phyloP scores from a whole-genome alignment of 2,329 filamentous ascomycete species.

The Fusarium sacchari region DNA sequence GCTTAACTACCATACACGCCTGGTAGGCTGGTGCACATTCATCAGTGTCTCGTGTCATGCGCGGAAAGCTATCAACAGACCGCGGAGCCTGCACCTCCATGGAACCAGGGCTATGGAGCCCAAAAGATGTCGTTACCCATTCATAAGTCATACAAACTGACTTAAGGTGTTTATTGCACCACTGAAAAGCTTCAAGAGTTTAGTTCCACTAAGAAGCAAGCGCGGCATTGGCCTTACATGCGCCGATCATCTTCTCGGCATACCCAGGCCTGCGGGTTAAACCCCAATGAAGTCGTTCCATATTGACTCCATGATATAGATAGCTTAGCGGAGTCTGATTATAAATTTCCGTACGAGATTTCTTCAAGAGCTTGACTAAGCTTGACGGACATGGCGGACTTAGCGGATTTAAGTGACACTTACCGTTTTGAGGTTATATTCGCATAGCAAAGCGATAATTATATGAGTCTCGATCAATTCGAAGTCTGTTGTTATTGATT shows the following conservation, averaged over 20 bases:
- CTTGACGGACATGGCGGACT: neutral
- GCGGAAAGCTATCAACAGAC: neutral
- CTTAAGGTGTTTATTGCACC: too few species aligned
- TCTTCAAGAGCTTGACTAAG: accelerated
- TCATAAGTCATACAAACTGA: too few species aligned
- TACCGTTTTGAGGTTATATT: neutral
- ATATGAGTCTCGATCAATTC: accelerated
- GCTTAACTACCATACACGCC: neutral
- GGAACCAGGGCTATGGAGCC: too few species aligned
- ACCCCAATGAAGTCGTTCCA: accelerated
- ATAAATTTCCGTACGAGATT: accelerated
- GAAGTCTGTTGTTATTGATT: too few species aligned
- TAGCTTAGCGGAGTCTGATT: neutral
- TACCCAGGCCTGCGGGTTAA: accelerated
- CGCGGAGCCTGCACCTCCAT: neutral
- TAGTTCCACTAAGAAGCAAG: neutral
- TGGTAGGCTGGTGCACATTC: too few species aligned
- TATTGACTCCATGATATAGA: accelerated
- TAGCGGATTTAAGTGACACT: neutral
- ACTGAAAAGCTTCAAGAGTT: too few species aligned
- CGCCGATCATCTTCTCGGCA: neutral
- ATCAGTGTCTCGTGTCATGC: too few species aligned
- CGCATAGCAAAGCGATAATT: neutral
- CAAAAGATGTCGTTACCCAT: neutral
- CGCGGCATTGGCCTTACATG: too few species aligned